Percentiles rank a stretch among this genome's conserved stretches.
Evolutionary conservation across 345 rosid genomes (phyloP).

Genomic region (Hypericum perforatum): DNA sequence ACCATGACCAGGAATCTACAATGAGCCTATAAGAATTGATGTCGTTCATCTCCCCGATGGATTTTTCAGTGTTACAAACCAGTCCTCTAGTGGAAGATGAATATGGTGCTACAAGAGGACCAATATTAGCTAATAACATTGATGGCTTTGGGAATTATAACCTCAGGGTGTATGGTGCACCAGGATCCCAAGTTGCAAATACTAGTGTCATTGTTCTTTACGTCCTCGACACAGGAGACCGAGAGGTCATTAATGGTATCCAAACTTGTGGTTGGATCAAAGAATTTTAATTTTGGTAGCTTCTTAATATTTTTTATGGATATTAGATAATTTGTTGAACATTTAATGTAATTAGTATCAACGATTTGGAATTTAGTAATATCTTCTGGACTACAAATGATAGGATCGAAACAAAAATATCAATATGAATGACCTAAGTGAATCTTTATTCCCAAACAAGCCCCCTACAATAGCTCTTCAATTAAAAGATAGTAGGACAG

Average conservation of each 20-base stretch:
- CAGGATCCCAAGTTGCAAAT: conserved; percentile 66
- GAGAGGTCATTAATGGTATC: conserved; percentile 49
- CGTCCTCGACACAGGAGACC: conserved; percentile 84
- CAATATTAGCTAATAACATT: conserved; percentile 17
- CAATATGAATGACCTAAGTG: too few species aligned
- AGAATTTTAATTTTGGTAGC: conserved; percentile 81
- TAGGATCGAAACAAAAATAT: too few species aligned
- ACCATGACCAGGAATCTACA: conserved; percentile 90
- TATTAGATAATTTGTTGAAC: conserved; percentile 28
- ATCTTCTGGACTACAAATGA: too few species aligned
- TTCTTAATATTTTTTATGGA: conserved; percentile 35
- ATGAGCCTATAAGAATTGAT: conserved; percentile 70
- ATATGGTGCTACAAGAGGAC: conserved; percentile 12
- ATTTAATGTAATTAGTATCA: too few species aligned
- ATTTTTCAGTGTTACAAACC: conserved; percentile 60
- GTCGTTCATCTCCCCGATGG: conserved; percentile 76
- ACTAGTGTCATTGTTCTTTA: conserved; percentile 62
- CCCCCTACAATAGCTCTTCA: conserved; percentile 50
- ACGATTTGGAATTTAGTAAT: too few species aligned
- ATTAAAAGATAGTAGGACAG: conserved; percentile 45
- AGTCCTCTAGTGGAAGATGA: conserved; percentile 40
- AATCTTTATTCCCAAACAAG: too few species aligned
- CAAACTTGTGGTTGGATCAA: conserved; percentile 79
- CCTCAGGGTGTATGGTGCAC: conserved; percentile 55
- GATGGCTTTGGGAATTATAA: conserved; percentile 81